Evolutionary conservation across 441 rosid genomes (phyloP), one percentile per base, ranked within the genome.

Genomic region (Viola pubescens): DNA sequence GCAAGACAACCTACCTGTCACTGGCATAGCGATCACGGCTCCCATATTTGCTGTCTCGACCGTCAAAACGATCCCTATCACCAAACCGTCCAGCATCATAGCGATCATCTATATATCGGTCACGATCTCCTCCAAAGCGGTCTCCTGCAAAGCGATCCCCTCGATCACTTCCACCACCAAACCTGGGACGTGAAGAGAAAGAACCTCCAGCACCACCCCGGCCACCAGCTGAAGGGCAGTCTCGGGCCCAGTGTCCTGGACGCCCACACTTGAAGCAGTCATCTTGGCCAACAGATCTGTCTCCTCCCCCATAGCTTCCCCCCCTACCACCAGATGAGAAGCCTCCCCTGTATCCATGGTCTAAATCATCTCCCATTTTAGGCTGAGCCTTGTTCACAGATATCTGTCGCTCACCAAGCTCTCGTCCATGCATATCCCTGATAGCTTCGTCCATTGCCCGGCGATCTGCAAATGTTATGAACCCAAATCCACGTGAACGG

Each of bases 331-430:
- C 73, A 10, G 85, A 76, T 44, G 86, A 73, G 73, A 78, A 82
- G 72, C 89, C 90, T 73, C 97, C 96, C 67, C 84, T 76, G 60
- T 82, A 82, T 72, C 89, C 85, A 59, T 80, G 89, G 55, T 82
- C 92, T 48, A 72, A 65, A 56, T 88, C 91, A 62, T 84, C 94
- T 37, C 83, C 94, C 81, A 81, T 46, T 72, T 82, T 90, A 3
- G 99, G 99, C 63, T 89, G 89, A 53, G 99, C 99, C 84, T 83
- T 90, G 79, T 94, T 94, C 79, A 94, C 99, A 47, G 99, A 88
- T 70, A 94, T 90, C 59, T 73, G 68, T 48, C 89, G 87, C 56
- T 90, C 96, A 73, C 95, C 96, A 64, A 88, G 66, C 75, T 90
- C 97, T 7, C 87, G 82, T 12, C 95, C 96, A 73, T 94, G 92